Conservation (phyloP, 306 rosid genomes). For the Cucurbita argyrosperma region DNA sequence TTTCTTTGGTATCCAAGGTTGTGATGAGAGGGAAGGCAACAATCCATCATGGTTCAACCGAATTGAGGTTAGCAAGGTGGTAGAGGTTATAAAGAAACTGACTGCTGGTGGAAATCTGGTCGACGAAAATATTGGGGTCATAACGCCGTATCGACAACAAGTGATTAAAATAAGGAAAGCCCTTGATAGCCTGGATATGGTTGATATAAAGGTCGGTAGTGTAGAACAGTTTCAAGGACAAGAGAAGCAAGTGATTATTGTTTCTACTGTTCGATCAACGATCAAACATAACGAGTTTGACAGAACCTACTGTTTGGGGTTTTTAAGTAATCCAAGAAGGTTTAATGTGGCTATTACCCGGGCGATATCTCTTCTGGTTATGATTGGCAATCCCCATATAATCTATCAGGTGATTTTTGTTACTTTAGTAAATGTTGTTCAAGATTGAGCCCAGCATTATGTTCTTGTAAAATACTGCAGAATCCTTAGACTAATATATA, state of each 20-base stretch:
- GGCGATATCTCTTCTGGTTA: conserved; percentile 64
- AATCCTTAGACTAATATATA: background rate
- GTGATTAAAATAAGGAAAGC: conserved; percentile 63
- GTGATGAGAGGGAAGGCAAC: conserved; percentile 92
- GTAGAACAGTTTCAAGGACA: conserved; percentile 97
- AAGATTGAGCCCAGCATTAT: no score
- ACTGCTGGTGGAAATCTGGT: conserved; percentile 23
- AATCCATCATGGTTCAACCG: conserved; percentile 99
- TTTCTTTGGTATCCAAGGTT: conserved; percentile 91
- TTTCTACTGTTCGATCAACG: conserved; percentile 92
- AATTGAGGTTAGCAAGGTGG: conserved; percentile 75
- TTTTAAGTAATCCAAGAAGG: conserved; percentile 79
- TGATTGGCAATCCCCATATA: conserved; percentile 86
- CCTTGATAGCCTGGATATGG: conserved; percentile 43
- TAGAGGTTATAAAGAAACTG: conserved; percentile 38
- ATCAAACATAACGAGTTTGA: conserved; percentile 86
- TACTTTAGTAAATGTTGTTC: background rate
- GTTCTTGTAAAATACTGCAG: background rate
- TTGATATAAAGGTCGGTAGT: conserved; percentile 68
- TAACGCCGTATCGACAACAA: conserved; percentile 86
- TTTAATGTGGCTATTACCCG: conserved; percentile 91
- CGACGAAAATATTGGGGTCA: conserved; percentile 72
- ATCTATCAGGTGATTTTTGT: conserved; percentile 54
- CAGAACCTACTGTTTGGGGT: conserved; percentile 65
- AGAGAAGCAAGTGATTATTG: conserved; percentile 65